A percentile compares a stretch with the other conserved stretches of the same genome.
phyloP scores from a whole-genome alignment of 352 stramenopile species.

The Thraustochytrium sp. region DNA sequence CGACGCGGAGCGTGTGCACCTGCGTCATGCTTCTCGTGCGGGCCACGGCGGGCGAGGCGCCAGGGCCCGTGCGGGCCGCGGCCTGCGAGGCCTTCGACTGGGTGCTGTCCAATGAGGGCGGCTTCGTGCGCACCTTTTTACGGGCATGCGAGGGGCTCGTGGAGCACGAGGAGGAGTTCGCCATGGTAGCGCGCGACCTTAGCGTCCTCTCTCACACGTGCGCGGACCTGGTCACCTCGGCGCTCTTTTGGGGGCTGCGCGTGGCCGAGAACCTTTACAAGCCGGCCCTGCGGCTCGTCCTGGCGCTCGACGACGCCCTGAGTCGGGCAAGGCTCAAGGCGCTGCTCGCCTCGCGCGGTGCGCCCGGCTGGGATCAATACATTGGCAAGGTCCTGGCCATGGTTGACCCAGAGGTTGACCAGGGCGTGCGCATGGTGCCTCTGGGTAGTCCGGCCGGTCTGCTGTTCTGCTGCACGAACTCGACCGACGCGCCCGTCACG shows the following conservation, averaged over 20 bases:
- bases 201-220: background rate
- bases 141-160: background rate
- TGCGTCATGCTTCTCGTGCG: background rate
- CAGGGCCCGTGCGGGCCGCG: background rate
- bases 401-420: background rate
- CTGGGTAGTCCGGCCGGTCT: background rate
- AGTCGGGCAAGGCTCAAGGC: background rate
- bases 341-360: background rate
- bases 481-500: background rate
- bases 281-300: background rate
- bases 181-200: background rate
- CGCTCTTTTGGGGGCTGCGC: background rate
- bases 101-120: background rate
- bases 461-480: constrained; percentile 4
- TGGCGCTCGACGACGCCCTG: background rate
- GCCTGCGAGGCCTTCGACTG: constrained; percentile 15
- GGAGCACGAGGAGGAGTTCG: background rate
- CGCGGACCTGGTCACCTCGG: background rate
- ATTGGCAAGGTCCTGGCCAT: background rate
- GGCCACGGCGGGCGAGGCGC: background rate
- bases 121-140: background rate
- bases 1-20: background rate
- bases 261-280: background rate
- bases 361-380: background rate
- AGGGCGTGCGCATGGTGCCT: background rate